Evolutionary conservation across 148 eudicot species (phyloP), one percentile per base, ranked within the genome.

Genomic region (Rhododendron williamsianum): DNA sequence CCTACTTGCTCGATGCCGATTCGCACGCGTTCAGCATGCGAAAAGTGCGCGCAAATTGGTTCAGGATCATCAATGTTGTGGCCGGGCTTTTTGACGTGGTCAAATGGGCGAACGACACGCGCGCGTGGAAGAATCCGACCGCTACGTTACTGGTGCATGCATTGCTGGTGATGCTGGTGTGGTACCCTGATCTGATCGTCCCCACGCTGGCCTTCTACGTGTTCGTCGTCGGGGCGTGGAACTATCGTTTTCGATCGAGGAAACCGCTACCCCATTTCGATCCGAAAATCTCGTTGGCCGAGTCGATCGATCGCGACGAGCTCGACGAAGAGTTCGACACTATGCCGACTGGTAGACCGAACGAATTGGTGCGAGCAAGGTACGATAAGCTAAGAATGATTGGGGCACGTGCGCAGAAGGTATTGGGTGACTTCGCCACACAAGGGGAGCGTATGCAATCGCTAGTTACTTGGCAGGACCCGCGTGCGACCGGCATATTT

Each of bases 171-270:
- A 90, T 94, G 94, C 89, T 96, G 19, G 97, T 96, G 27, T 95
- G 99, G 99, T 94, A 93, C 65, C 99, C 99, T 0, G 98, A 96
- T 63, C 87, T 96, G n/a, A 95, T 95, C 15, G 84, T 95, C 52
- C 99, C 99, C 0, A 92, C 99, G 52, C 58, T 94, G 56, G 96
- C 97, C 3, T 94, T 95, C 85, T 96, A 96, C 67, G 90, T 94
- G 81, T 96, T 96, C 30, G 95, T 71, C 4, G 77, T 94, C 15
- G 98, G 98, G 6, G 94, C 90, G 3, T 96, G 96, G 99, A 96
- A 96, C 78, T 95, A 95, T 46, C 89, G 99, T 86, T 91, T 92
- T 45, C 89, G 96, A 12, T 88, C 93, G 2, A 85, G 89, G 1
- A 82, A 83, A 74, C 87, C 88, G 11, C 89, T 94, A n/a, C 96